Evolutionary conservation across 2,329 filamentous ascomycete genomes (phyloP).

Genomic region (Ascochyta lentis): DNA sequence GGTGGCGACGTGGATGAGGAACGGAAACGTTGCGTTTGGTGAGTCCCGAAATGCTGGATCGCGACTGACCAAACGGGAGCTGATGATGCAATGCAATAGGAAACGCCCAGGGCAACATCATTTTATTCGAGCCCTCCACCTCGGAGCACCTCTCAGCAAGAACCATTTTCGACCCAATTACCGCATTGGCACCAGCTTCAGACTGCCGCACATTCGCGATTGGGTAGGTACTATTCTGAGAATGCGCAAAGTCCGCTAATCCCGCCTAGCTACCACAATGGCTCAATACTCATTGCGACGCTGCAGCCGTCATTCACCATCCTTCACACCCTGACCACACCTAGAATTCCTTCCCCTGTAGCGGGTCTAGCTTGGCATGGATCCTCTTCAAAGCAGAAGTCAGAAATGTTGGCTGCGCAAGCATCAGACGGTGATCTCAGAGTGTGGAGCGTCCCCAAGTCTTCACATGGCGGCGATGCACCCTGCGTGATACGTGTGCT

Average conservation of each 20-base stretch:
- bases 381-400: slow-evolving; percentile 93
- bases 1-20: slow-evolving; percentile 92
- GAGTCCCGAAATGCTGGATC: slow-evolving; percentile 46
- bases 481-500: slow-evolving; percentile 90
- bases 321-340: slow-evolving; percentile 87
- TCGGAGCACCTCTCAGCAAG: slow-evolving; percentile 90
- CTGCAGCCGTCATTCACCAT: slow-evolving; percentile 93
- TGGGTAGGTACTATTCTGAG: slow-evolving; percentile 65
- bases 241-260: slow-evolving; percentile 24
- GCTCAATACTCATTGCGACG: slow-evolving; percentile 87
- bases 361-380: slow-evolving; percentile 92
- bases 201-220: slow-evolving; percentile 97
- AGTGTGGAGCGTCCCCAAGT: slow-evolving; percentile 96
- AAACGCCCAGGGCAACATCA: slow-evolving; percentile 89
- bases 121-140: slow-evolving; percentile 90
- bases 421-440: slow-evolving; percentile 89
- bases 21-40: slow-evolving; percentile 98
- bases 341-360: slow-evolving; percentile 83
- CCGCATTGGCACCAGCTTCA: slow-evolving; percentile 84
- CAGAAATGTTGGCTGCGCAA: slow-evolving; percentile 95
- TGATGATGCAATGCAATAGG: slow-evolving; percentile 60
- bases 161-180: slow-evolving; percentile 94
- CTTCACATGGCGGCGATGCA: slow-evolving; percentile 69
- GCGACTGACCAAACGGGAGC: slow-evolving; percentile 13
- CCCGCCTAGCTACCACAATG: slow-evolving; percentile 81